Conservation (phyloP, 495 filamentous ascomycete species). For the Lepraria neglecta region DNA sequence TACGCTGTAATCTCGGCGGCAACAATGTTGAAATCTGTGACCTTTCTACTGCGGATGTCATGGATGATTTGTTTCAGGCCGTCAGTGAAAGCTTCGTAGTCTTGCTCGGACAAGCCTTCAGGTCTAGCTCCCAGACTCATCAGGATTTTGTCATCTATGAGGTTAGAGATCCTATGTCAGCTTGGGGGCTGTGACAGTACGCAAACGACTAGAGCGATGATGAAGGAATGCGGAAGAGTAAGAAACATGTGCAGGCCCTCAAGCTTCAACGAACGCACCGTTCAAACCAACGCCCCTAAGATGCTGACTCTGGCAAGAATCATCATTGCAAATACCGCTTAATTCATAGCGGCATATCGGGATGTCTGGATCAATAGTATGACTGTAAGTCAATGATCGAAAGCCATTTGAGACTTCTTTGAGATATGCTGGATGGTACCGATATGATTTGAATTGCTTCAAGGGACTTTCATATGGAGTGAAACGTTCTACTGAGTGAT, state of each 20-base stretch:
- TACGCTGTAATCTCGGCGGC: conserved; percentile 76
- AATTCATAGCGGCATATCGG: conserved; percentile 68
- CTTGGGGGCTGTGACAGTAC: conserved; percentile 40
- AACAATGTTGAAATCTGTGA: conserved; percentile 75
- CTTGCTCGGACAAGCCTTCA: conserved; percentile 63
- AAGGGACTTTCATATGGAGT: conserved; percentile 78
- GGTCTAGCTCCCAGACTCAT: conserved; percentile 65
- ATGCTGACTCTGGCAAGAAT: conserved; percentile 68
- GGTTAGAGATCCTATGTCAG: conserved; percentile 56
- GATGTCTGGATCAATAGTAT: conserved; percentile 68
- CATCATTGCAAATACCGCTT: conserved; percentile 71
- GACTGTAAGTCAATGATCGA: conserved; percentile 87
- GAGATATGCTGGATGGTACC: conserved; percentile 73
- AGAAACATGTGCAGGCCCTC: conserved; percentile 16
- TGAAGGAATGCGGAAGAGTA: conserved; percentile 14
- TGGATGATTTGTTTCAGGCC: conserved; percentile 72
- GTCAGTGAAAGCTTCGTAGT: conserved; percentile 62
- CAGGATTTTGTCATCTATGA: conserved; percentile 78
- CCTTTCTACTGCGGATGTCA: conserved; percentile 63
- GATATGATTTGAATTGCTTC: conserved; percentile 75
- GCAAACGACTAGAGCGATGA: background rate
- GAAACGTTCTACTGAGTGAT: conserved; percentile 38
- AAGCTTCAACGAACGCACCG: conserved; percentile 61
- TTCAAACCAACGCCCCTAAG: conserved; percentile 65
- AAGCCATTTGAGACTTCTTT: conserved; percentile 66